Evolutionary conservation across 371 early-diverging fungal genomes (phyloP), one percentile per base, ranked within the genome.

Genomic region (Mucor piriformis): DNA sequence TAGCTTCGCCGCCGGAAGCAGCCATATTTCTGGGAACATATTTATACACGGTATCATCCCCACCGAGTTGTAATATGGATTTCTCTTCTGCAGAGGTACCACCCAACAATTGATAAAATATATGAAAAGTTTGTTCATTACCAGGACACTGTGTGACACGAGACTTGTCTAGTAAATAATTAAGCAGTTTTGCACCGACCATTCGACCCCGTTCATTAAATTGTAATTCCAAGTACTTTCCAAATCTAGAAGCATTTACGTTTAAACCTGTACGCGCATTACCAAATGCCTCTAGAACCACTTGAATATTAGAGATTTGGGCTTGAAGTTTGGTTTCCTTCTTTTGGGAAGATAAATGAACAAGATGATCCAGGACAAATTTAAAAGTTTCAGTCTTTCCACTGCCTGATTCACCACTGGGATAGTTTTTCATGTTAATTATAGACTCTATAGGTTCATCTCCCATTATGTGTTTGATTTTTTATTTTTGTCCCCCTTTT

Each of bases 91-190:
- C 23, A 8, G 71, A 58, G 1, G 70, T 67, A 13, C 81, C 78
- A 12, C 76, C 86, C 15, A 92, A 72, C 16, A 97, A 79, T 53
- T 94, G 88, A 69, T 96, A 94, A 69, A 98, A 95, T 34, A 95
- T 88, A 69, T 98, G 94, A 73, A 96, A 98, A 69, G 88, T 96
- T 61, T 91, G 85, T 64, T 96, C 91, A 37, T 84, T 81, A 80
- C 85, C 25, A 24, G 55, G 63, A 23, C 56, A 50, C 13, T 76
- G 73, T 2, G 84, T 78, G 10, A 94, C 83, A 25, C 95, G 84
- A 46, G 77, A 76, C 73, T 92, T 92, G 63, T 99, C 98, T 27
- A 99, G 74, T 46, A 97, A 77, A 73, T 95, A 98, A 62, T 95
- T 92, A 55, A 96, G 83, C 52, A 92, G 76, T 74, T 94, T 96